Evolutionary conservation across 164 flowering plant genomes (phyloP).

Genomic region (Platanus orientalis): DNA sequence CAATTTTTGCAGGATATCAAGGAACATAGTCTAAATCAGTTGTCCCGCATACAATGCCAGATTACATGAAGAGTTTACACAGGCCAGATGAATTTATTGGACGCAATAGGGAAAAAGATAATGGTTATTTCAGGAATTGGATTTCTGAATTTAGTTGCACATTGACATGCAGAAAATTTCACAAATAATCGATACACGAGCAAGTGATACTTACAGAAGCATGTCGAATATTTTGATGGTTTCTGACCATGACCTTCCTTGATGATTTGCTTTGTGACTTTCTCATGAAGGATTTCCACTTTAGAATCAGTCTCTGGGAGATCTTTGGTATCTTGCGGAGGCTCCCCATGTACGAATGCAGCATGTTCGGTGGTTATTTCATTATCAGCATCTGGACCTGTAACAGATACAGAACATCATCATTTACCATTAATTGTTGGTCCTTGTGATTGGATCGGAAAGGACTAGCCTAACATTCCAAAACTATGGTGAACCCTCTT

Average conservation of each 20-base stretch:
- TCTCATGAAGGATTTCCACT: constrained; percentile 70
- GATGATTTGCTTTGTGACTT: constrained; percentile 84
- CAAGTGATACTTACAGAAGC: constrained; percentile 67
- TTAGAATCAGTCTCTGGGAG: constrained; percentile 75
- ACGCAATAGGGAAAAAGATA: too few relatives aligned
- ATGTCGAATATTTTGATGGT: constrained; percentile 81
- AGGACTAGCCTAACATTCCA: too few relatives aligned
- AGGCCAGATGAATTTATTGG: too few relatives aligned
- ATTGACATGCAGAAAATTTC: background rate
- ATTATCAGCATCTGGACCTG: constrained; percentile 45
- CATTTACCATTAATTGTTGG: background rate
- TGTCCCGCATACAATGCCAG: too few relatives aligned
- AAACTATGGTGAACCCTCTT: too few relatives aligned
- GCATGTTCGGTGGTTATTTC: constrained; percentile 62
- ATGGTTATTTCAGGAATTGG: too few relatives aligned
- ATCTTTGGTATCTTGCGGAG: constrained; percentile 49
- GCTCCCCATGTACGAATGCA: constrained; percentile 63
- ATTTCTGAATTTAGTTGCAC: background rate
- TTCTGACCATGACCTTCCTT: constrained; percentile 92
- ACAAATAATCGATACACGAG: background rate
- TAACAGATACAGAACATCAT: background rate
- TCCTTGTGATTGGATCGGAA: too few relatives aligned
- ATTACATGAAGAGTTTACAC: too few relatives aligned
- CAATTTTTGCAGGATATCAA: too few relatives aligned
- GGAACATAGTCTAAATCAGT: too few relatives aligned